These are phyloP conservation scores for Mycogone perniciosa DNA, from an alignment of 2,329 filamentous ascomycete genomes.

Conservation along the genomic window DNA sequence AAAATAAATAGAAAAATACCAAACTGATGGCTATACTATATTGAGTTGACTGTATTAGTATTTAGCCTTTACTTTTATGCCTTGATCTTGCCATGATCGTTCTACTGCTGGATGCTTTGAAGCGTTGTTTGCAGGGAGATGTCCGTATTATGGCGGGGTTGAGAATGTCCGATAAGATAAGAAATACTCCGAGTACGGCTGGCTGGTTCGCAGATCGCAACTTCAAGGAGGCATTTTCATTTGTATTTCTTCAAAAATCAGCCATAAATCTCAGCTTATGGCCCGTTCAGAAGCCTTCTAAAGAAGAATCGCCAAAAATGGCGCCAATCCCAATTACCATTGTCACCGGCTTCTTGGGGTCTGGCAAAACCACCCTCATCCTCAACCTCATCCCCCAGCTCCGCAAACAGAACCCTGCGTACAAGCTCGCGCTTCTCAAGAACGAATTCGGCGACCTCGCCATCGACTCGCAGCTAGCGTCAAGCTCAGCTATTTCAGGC, in stretches of 20 bases:
- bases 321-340: conserved; percentile 83
- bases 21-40: no score
- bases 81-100: no score
- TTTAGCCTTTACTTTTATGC: no score
- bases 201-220: conserved; percentile 2
- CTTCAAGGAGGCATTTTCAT: neutral
- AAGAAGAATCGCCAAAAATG: conserved; percentile 36
- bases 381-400: conserved; percentile 92
- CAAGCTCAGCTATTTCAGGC: conserved; percentile 74
- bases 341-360: conserved; percentile 91
- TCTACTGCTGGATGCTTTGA: no score
- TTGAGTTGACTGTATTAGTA: no score
- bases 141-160: neutral
- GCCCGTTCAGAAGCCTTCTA: neutral
- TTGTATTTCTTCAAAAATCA: neutral
- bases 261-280: neutral
- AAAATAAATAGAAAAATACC: no score
- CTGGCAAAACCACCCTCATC: conserved; percentile 92
- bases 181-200: neutral
- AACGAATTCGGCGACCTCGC: conserved; percentile 97
- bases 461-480: conserved; percentile 85
- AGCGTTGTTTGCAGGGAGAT: no score
- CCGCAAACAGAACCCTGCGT: conserved; percentile 59
- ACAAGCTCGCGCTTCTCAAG: conserved; percentile 90
- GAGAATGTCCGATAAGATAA: conserved; percentile 8